Evolutionary conservation across 2,329 filamentous ascomycete genomes (phyloP).

Genomic region (Sordariomycetes sp.): DNA sequence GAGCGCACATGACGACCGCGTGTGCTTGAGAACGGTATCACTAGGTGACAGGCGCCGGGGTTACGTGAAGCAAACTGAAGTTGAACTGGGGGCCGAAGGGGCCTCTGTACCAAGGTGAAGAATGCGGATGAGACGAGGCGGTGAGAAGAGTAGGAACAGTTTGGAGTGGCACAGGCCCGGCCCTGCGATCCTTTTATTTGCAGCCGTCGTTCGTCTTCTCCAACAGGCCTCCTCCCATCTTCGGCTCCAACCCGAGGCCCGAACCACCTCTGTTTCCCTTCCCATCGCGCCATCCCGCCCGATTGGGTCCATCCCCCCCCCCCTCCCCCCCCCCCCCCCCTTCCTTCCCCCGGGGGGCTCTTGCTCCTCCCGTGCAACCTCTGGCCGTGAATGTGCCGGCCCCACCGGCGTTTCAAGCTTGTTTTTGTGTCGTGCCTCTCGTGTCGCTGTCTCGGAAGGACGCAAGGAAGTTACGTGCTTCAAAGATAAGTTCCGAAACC

Average conservation of each 20-base stretch:
- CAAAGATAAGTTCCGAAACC: not conserved
- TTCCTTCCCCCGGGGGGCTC: too few species aligned
- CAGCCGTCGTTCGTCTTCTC: not conserved
- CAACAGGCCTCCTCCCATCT: not conserved
- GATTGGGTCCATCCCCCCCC: not conserved
- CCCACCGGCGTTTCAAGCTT: not conserved
- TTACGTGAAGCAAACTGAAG: not conserved
- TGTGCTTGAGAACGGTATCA: constrained; percentile 1
- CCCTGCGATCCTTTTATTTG: not conserved
- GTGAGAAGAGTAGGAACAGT: not conserved
- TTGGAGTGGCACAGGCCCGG: not conserved
- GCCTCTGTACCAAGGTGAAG: not conserved
- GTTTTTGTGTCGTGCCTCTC: not conserved
- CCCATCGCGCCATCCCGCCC: not conserved
- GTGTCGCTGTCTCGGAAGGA: not conserved
- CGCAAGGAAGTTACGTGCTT: not conserved
- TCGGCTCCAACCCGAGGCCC: not conserved
- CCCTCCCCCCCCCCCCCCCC: not conserved
- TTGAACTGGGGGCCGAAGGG: not conserved
- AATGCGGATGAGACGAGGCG: not conserved
- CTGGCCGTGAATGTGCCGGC: not conserved
- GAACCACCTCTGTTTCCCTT: not conserved
- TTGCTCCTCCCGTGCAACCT: not conserved
- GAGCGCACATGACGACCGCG: not conserved
- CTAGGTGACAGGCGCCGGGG: not conserved